These are phyloP conservation scores for Trichophyton mentagrophytes DNA, from an alignment of 2,329 filamentous ascomycete species.

Conservation along the genomic window DNA sequence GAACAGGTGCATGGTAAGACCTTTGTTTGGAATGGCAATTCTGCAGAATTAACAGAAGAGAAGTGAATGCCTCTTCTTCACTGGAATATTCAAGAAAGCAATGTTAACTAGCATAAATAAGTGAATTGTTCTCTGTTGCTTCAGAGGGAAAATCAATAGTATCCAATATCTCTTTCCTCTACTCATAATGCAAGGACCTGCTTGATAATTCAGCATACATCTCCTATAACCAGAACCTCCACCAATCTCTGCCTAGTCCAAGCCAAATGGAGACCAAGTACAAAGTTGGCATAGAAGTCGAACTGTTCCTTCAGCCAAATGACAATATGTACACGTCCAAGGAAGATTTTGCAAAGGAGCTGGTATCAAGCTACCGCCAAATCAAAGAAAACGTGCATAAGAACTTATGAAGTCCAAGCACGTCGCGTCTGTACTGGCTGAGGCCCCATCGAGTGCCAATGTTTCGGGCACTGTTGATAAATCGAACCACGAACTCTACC, in stretches of 20 bases:
- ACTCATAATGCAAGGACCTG: too few species aligned
- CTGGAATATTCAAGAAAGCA: background rate
- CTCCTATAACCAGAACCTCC: too few species aligned
- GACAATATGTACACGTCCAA: too few species aligned
- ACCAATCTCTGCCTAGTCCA: too few species aligned
- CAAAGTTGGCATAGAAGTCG: too few species aligned
- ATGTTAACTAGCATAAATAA: too few species aligned
- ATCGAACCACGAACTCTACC: background rate
- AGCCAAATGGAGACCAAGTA: too few species aligned
- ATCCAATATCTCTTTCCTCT: too few species aligned
- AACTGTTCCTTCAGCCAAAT: too few species aligned
- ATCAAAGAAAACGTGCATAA: background rate
- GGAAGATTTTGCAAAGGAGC: background rate
- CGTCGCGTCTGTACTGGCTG: background rate
- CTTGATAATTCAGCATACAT: too few species aligned
- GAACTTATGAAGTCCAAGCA: background rate
- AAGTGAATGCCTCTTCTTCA: background rate
- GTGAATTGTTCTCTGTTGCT: too few species aligned
- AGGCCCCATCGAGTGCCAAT: background rate
- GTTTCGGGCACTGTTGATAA: background rate
- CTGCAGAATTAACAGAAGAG: slow-evolving; percentile 1
- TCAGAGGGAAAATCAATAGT: too few species aligned
- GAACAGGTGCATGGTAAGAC: background rate
- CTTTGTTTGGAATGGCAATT: slow-evolving; percentile 3
- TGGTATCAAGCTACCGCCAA: background rate